Base-by-base conservation (phyloP, 306 rosid species). In the Elaeagnus macrophylla region DNA sequence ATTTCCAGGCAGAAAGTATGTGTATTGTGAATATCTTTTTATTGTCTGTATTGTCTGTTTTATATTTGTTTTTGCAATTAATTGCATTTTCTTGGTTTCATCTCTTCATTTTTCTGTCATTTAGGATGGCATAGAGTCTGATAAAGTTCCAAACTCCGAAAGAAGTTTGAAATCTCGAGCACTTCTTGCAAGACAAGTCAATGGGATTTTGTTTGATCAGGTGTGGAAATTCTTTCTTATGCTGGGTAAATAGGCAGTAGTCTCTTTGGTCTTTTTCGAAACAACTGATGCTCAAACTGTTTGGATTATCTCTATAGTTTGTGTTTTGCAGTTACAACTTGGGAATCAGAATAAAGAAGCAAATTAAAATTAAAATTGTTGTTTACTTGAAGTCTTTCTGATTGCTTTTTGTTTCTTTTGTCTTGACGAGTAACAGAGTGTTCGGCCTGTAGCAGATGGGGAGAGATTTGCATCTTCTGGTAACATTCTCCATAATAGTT, bases 171-270 rank as follows among this genome's bases (percentile, higher is more conserved):
- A 90, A 67, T 61, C 85, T 55, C 77, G 93, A 47, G 81, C 72
- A 54, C 47, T 91, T 72, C 75, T 91, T 71, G 87, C 85, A 13
- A 84, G 99, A 79, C 93, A 73, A 71, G 77, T 72, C 64, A 91
- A 91, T 57, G 99, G 99, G 41, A 77, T 83, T 17, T 72, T 80
- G 74, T 39, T 81, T 60, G 99, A 91, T 56, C 83, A 76, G 96
- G 96, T 91, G 53, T 80, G 59, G 54, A 59, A 53, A 25, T 35
- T 41, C 10, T 60, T 47, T n/a, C 54, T 35, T 59, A 42, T 48
- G 51, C 17, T 64, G 69, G 54, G 48, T 2, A 25, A 25, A 25
- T 25, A 25, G 32, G 32, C 4, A 25, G 32, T 25, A 25, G 32
- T 25, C 32, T 25, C 4, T 25, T 25, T 25, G 32, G 32, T 25